Base-by-base conservation (phyloP, 192 early-diverging fungal species). In the Dissophora globulifera region DNA sequence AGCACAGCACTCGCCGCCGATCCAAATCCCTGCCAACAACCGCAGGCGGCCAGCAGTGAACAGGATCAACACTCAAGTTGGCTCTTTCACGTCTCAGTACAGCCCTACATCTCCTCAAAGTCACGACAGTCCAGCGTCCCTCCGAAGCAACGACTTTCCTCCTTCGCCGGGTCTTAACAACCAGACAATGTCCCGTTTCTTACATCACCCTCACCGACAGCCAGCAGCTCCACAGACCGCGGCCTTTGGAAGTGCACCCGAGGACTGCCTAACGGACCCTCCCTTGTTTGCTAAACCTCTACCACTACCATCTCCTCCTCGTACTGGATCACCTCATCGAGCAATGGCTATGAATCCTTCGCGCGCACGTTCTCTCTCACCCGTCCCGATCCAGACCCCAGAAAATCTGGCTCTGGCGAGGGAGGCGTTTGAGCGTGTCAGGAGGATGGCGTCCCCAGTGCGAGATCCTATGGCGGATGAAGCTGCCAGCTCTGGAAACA, bases 121-220 rank as follows among this genome's bases (percentile, higher is more conserved):
- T 17, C 29, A 54, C 31, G 45, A 33, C 9, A 66, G 62, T 59
- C 58, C 61, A 0, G 43, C 56, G 10, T 56, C 43, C 2, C 16
- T 46, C 25, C 52, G 56, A 2, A 29, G 38, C 10, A 40, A 43
- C 29, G 19, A 57, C 5, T 32, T 35, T 16, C 56, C 72, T 35
- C 31, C 63, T 5, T 76, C 72, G 12, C 58, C 58, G 17, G 42
- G 6, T 35, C 31, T 1, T n/a, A 41, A 42, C 22, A 67, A 67
- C 25, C 72, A 66, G 29, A 61, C 63, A 10, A 56, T 58, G 1
- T 66, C 62, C 2, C 42, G 72, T 2, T 76, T 76, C 40, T 12
- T 76, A n/a, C 72, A 76, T 38, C 72, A 76, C 11, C 40, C 72
- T 15, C 72, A 76, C 23, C 63, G 72, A 52, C 72, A 76, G 15